Percentiles rank a stretch among this genome's conserved stretches.
Conservation (phyloP, 139 green algal species). For the Tetradesmus lagerheimii region DNA sequence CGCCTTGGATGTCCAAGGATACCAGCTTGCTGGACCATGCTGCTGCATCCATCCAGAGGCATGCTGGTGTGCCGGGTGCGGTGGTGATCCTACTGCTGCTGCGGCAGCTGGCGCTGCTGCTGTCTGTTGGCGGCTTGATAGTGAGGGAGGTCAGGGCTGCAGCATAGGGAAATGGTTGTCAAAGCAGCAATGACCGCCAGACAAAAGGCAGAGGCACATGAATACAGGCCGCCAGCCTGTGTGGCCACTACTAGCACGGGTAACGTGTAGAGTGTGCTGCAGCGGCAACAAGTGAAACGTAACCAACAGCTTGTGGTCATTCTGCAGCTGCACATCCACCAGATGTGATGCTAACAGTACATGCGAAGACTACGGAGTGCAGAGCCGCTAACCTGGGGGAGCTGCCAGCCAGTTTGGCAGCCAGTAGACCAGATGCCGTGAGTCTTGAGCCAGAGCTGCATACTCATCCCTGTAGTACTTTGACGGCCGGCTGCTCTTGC, state of each 20-base stretch:
- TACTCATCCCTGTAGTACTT: neutral
- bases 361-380: neutral
- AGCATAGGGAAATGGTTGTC: neutral
- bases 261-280: no score
- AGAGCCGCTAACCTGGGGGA: slow-evolving; percentile 8
- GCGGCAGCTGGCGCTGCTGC: neutral
- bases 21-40: slow-evolving; percentile 28
- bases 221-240: no score
- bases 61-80: neutral
- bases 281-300: no score
- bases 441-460: neutral
- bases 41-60: neutral
- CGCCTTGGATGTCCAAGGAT: neutral
- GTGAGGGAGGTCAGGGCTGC: neutral
- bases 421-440: slow-evolving; percentile 15
- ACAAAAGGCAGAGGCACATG: no score
- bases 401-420: slow-evolving; percentile 36
- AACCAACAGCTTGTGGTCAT: no score
- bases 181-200: neutral
- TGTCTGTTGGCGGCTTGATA: neutral
- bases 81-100: neutral
- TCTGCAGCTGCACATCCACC: neutral
- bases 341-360: neutral
- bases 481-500: neutral
- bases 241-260: no score